These are phyloP conservation scores for Eucalyptus globulus DNA, from an alignment of 345 rosid species.

Conservation along the genomic window DNA sequence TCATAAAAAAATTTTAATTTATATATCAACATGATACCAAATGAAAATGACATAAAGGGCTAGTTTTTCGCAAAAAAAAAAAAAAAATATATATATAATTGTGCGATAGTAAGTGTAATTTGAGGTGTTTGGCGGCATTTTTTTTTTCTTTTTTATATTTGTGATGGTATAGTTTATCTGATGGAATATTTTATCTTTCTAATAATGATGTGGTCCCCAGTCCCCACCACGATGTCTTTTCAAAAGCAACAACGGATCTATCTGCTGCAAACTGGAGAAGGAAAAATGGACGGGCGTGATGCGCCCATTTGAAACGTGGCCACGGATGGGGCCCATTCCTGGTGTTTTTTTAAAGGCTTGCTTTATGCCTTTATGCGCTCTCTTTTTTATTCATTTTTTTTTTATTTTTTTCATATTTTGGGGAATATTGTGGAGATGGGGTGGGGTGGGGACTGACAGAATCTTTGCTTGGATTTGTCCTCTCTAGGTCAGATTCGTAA, in stretches of 20 bases:
- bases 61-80: too few species aligned
- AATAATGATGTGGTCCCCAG: neutral
- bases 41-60: neutral
- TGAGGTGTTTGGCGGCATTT: neutral
- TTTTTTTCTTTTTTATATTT: too few species aligned
- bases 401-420: neutral
- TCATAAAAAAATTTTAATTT: too few species aligned
- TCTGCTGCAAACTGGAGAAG: neutral
- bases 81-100: too few species aligned
- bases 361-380: too few species aligned
- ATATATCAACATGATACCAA: too few species aligned
- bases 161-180: too few species aligned
- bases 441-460: neutral
- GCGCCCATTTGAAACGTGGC: neutral
- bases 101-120: too few species aligned
- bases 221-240: neutral
- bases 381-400: too few species aligned
- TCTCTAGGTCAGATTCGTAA: neutral
- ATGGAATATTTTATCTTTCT: neutral
- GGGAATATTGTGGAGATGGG: neutral
- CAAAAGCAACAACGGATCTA: neutral
- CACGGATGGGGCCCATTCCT: neutral
- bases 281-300: neutral
- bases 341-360: neutral
- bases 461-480: neutral